These are phyloP conservation scores for Anaeramoeba flamelloides DNA, from an alignment of 78 protist species.

Conservation along the genomic window DNA sequence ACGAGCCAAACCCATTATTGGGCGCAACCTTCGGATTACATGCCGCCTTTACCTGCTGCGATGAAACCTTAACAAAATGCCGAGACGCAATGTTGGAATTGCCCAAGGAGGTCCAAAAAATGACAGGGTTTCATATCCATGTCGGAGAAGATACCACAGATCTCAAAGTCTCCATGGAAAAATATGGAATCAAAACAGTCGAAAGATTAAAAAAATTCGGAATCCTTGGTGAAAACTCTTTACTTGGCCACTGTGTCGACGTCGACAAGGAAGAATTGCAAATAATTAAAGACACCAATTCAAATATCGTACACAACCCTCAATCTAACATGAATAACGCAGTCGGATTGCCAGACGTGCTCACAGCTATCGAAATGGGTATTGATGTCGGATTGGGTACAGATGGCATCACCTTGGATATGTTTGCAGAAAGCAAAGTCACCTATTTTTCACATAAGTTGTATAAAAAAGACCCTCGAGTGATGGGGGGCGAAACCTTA, in stretches of 20 bases:
- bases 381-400: conserved; percentile 18
- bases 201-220: conserved; percentile 11
- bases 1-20: background rate
- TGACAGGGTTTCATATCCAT: conserved; percentile 20
- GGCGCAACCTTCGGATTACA: conserved; percentile 20
- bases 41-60: conserved; percentile 16
- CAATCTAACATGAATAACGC: conserved; percentile 32
- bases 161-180: background rate
- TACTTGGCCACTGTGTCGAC: conserved; percentile 23
- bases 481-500: conserved; percentile 6
- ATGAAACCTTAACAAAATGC: conserved; percentile 7
- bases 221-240: conserved; percentile 6
- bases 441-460: conserved; percentile 19
- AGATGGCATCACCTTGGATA: conserved; percentile 32
- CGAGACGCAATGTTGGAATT: too few species aligned
- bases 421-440: conserved; percentile 15
- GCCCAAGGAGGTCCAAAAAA: too few species aligned
- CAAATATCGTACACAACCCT: conserved; percentile 26
- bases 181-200: background rate
- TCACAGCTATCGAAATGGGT: conserved; percentile 10
- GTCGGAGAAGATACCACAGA: conserved; percentile 18
- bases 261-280: conserved; percentile 7
- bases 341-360: conserved; percentile 23
- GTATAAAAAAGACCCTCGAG: conserved; percentile 8
- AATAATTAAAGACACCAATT: conserved; percentile 10